These are phyloP conservation scores for Fistulifera pelliculosa DNA, from an alignment of 108 stramenopile species.

Conservation along the genomic window DNA sequence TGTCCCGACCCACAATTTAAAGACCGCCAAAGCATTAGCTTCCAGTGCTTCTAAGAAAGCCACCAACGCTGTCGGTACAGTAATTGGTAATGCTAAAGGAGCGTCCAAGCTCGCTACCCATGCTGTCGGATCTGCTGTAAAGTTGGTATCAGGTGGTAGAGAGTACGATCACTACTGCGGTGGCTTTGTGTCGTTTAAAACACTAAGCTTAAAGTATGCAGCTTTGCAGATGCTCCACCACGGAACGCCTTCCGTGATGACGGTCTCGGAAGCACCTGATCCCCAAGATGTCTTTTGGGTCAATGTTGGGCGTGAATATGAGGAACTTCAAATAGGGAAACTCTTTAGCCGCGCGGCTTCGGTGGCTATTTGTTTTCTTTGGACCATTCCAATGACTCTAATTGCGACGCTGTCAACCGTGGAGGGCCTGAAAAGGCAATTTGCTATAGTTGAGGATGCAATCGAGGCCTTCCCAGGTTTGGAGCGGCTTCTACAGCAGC, in stretches of 20 bases:
- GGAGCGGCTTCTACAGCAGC: conserved; percentile 13
- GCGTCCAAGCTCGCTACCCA: too few relatives aligned
- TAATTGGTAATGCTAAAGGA: too few relatives aligned
- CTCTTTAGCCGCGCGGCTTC: conserved; percentile 23
- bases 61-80: too few relatives aligned
- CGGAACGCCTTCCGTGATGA: conserved; percentile 19
- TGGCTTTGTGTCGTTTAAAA: too few relatives aligned
- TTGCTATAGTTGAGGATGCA: conserved; percentile 22
- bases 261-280: conserved; percentile 21
- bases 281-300: conserved; percentile 28
- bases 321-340: conserved; percentile 24
- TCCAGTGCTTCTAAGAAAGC: too few relatives aligned
- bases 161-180: too few relatives aligned
- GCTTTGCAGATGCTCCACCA: conserved; percentile 13
- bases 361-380: conserved; percentile 23
- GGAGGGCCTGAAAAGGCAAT: conserved; percentile 13
- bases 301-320: conserved; percentile 26
- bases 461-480: conserved; percentile 22
- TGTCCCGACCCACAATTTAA: too few relatives aligned
- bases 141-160: too few relatives aligned
- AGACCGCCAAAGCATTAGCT: too few relatives aligned
- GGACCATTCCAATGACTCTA: conserved; percentile 43
- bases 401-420: conserved; percentile 31
- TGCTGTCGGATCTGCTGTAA: too few relatives aligned
- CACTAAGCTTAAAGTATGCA: too few relatives aligned